Percentiles rank a stretch among this genome's conserved stretches.
Evolutionary conservation across 306 rosid species (phyloP).

Genomic region (Lupinus albus): DNA sequence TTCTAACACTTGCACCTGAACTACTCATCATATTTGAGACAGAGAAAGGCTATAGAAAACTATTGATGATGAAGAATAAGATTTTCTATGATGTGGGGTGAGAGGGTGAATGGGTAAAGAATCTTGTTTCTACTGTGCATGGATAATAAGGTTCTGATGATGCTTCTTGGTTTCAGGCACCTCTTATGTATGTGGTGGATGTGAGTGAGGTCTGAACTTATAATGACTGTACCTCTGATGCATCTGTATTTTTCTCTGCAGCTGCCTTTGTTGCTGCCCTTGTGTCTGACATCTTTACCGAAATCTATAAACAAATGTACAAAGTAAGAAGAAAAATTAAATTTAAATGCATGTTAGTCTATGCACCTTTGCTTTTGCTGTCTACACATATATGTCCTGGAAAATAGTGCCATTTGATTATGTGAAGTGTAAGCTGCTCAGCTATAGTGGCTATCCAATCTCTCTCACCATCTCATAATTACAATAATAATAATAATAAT

Average conservation of each 20-base stretch:
- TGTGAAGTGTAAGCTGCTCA: slow-evolving; percentile 48
- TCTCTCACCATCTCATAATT: slow-evolving; percentile 43
- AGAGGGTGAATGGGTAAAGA: slow-evolving; percentile 43
- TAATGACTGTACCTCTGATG: slow-evolving; percentile 85
- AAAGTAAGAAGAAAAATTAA: slow-evolving; percentile 34
- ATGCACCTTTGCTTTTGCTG: slow-evolving; percentile 55
- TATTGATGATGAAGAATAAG: slow-evolving; percentile 13
- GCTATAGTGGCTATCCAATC: slow-evolving; percentile 38
- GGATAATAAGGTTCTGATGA: slow-evolving; percentile 59
- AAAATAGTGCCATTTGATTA: slow-evolving; percentile 51
- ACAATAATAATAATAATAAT: slow-evolving; percentile 8
- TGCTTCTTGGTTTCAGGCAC: slow-evolving; percentile 57
- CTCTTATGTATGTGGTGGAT: slow-evolving; percentile 47
- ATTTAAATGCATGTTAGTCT: slow-evolving; percentile 48
- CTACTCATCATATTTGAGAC: slow-evolving; percentile 50
- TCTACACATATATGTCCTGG: slow-evolving; percentile 53
- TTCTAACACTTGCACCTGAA: slow-evolving; percentile 53
- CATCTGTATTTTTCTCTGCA: slow-evolving; percentile 62
- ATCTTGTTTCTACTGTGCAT: slow-evolving; percentile 63
- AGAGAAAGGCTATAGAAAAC: slow-evolving; percentile 5
- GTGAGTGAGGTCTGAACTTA: slow-evolving; percentile 65
- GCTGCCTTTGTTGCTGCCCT: slow-evolving; percentile 63
- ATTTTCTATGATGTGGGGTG: background rate
- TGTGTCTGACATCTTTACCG: slow-evolving; percentile 71
- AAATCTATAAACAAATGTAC: slow-evolving; percentile 56